These are phyloP conservation scores for Trichoderma simmonsii DNA, from an alignment of 2,329 filamentous ascomycete genomes.

Conservation along the genomic window DNA sequence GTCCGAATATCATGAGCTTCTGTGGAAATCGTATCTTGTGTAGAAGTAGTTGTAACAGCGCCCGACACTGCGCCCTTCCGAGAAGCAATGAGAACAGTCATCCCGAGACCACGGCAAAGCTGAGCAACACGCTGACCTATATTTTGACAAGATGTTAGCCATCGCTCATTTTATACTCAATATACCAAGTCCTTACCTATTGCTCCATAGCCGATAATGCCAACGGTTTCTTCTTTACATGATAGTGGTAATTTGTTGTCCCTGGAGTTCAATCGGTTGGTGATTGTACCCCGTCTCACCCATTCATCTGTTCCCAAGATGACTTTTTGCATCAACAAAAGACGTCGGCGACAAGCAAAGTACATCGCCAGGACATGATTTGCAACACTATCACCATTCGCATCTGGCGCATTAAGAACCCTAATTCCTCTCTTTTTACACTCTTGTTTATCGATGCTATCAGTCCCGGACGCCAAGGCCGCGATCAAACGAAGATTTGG, in stretches of 20 bases:
- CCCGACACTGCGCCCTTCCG: neutral
- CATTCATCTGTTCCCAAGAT: neutral
- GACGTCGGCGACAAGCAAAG: neutral
- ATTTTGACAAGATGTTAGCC: neutral
- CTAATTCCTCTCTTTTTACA: neutral
- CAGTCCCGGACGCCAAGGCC: neutral
- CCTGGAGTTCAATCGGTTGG: neutral
- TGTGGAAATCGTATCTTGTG: neutral
- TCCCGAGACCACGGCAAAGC: neutral
- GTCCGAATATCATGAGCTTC: neutral
- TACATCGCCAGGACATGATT: neutral
- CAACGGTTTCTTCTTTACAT: neutral
- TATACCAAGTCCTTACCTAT: neutral
- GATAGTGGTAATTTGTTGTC: neutral
- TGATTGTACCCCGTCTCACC: neutral
- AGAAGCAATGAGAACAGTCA: slow-evolving; percentile 1
- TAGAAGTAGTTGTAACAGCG: neutral
- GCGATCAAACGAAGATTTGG: neutral
- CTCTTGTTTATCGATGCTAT: neutral
- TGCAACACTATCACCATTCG: neutral
- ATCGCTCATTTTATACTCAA: neutral
- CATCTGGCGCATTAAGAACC: neutral
- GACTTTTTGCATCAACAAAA: neutral
- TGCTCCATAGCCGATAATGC: neutral
- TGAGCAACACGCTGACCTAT: neutral